Evolutionary conservation across 768 basidiomycete genomes (phyloP).

Genomic region (Pleurotus salmoneostramineus): DNA sequence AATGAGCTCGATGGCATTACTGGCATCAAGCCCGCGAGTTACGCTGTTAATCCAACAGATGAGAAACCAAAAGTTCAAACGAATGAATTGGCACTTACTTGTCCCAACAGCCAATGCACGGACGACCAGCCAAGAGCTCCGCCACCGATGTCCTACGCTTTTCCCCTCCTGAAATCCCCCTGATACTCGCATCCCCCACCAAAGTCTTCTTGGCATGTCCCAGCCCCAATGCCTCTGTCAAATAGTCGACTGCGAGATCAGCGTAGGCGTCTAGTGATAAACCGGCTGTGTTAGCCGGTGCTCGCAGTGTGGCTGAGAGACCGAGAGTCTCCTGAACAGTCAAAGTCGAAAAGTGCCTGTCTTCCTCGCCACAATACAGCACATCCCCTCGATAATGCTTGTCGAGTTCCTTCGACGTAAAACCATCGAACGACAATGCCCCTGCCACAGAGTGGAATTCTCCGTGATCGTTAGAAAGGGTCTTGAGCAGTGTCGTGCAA

Average conservation of each 20-base stretch:
- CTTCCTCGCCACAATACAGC: slow-evolving; percentile 80
- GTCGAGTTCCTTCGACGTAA: slow-evolving; percentile 59
- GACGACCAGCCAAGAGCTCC: slow-evolving; percentile 62
- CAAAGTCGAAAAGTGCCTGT: slow-evolving; percentile 81
- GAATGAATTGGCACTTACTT: slow-evolving; percentile 40
- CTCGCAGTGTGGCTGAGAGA: slow-evolving; percentile 67
- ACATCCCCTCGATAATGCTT: slow-evolving; percentile 76
- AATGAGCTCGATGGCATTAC: slow-evolving; percentile 72
- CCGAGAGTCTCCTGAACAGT: slow-evolving; percentile 74
- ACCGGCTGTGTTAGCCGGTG: slow-evolving; percentile 51
- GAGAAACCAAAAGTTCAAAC: not conserved
- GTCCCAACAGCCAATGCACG: slow-evolving; percentile 71
- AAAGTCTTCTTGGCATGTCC: slow-evolving; percentile 66
- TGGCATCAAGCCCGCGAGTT: slow-evolving; percentile 62
- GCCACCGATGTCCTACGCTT: slow-evolving; percentile 79
- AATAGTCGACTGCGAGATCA: slow-evolving; percentile 46
- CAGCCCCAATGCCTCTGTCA: slow-evolving; percentile 73
- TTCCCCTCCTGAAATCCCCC: slow-evolving; percentile 76
- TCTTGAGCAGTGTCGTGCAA: slow-evolving; percentile 81
- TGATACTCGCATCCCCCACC: slow-evolving; percentile 73
- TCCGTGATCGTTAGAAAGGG: slow-evolving; percentile 68
- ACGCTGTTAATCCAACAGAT: slow-evolving; percentile 38
- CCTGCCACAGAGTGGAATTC: slow-evolving; percentile 70
- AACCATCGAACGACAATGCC: slow-evolving; percentile 71
- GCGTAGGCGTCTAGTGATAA: slow-evolving; percentile 40